phyloP scores from a whole-genome alignment of 2,329 filamentous ascomycete species.

The Emmonsia crescens region DNA sequence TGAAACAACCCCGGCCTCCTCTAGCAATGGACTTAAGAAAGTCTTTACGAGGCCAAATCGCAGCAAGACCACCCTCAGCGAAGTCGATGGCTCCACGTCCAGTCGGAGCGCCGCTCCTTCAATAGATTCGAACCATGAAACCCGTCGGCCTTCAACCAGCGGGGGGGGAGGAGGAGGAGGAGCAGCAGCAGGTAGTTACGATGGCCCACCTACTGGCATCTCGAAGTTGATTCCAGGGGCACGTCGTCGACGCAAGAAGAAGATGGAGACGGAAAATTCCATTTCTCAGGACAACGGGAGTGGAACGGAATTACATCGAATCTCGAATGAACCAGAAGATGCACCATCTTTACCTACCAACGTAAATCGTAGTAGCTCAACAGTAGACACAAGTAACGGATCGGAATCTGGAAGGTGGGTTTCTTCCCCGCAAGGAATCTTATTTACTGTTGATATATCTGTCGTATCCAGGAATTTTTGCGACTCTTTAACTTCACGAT shows the following conservation, averaged over 20 bases:
- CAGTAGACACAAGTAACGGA: constrained; percentile 16
- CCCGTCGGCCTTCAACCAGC: constrained; percentile 28
- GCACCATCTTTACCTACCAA: neutral
- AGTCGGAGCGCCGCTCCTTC: constrained; percentile 27
- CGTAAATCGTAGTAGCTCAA: neutral
- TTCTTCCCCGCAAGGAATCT: neutral
- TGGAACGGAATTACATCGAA: constrained; percentile 1
- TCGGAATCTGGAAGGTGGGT: constrained; percentile 33
- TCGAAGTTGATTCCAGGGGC: constrained; percentile 40
- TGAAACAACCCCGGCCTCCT: constrained; percentile 18
- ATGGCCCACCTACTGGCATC: constrained; percentile 34
- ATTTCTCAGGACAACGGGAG: constrained; percentile 17
- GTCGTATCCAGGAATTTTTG: neutral
- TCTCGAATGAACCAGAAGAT: neutral
- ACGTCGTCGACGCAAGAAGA: constrained; percentile 33
- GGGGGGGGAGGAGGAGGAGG: constrained; percentile 19
- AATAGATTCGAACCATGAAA: constrained; percentile 28
- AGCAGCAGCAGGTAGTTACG: constrained; percentile 28
- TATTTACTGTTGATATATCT: neutral
- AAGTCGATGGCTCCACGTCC: constrained; percentile 20
- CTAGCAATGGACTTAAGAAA: constrained; percentile 27
- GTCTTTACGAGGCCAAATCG: constrained; percentile 27
- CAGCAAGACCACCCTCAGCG: constrained; percentile 26
- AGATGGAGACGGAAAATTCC: constrained; percentile 19
- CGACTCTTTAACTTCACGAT: neutral